Conservation (phyloP, 2,329 filamentous ascomycete genomes). For the Sarocladium strictum region DNA sequence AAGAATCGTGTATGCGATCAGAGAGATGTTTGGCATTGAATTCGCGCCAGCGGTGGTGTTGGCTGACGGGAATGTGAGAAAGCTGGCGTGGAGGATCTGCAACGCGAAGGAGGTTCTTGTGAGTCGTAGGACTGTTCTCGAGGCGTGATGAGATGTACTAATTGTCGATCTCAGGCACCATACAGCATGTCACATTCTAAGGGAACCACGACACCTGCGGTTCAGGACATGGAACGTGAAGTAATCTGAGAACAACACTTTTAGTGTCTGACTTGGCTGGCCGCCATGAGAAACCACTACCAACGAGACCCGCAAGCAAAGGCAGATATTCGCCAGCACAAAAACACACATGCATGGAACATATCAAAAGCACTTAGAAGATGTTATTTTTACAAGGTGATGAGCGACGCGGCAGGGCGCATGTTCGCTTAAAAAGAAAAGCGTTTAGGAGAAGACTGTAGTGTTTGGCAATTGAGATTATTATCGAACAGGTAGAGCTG, state of each 20-base stretch:
- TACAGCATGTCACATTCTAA: slow-evolving; percentile 65
- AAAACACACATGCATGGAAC: background rate
- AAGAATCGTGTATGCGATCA: slow-evolving; percentile 87
- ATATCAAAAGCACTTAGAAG: no score
- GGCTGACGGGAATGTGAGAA: slow-evolving; percentile 84
- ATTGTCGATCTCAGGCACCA: slow-evolving; percentile 48
- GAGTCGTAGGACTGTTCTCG: slow-evolving; percentile 30
- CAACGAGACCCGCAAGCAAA: no score
- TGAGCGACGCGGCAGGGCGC: no score
- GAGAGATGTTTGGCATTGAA: slow-evolving; percentile 96
- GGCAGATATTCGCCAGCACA: background rate
- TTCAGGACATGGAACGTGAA: slow-evolving; percentile 29
- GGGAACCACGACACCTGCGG: slow-evolving; percentile 54
- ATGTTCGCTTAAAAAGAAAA: no score
- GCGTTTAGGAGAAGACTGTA: no score
- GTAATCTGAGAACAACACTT: slow-evolving; percentile 16
- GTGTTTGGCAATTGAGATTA: no score
- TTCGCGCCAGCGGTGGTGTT: slow-evolving; percentile 89
- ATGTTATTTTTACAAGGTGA: no score
- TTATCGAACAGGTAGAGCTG: no score
- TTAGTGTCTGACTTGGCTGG: no score
- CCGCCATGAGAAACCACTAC: no score
- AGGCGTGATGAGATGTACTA: slow-evolving; percentile 45
- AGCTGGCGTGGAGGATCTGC: slow-evolving; percentile 89
- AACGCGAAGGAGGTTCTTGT: slow-evolving; percentile 94